Percentiles rank a stretch among this genome's conserved stretches.
These are phyloP conservation scores for Plenodomus tracheiphilus DNA, from an alignment of 2,329 filamentous ascomycete species.

Conservation along the genomic window DNA sequence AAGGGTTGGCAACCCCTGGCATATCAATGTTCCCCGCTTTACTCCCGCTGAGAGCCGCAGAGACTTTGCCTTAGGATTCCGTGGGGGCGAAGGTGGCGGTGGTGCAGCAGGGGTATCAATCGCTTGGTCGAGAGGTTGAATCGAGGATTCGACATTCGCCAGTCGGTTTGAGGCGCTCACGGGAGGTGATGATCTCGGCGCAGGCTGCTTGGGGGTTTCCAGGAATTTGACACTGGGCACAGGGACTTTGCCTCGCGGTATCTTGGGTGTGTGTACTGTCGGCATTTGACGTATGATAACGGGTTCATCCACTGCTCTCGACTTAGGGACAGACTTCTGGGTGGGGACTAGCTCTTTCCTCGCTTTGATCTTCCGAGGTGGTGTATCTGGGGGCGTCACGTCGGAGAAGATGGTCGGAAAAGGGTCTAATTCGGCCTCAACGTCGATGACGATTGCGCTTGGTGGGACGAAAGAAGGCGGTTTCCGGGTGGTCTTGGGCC, in stretches of 20 bases:
- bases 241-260: constrained; percentile 30
- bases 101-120: constrained; percentile 6
- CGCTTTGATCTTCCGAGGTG: constrained; percentile 7
- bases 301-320: constrained; percentile 7
- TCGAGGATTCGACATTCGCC: constrained; percentile 34
- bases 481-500: constrained; percentile 23
- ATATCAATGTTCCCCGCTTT: constrained; percentile 49
- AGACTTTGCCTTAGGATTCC: constrained; percentile 35
- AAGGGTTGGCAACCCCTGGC: constrained; percentile 41
- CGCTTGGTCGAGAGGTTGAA: constrained; percentile 13
- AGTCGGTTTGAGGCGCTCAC: constrained; percentile 45
- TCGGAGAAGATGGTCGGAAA: constrained; percentile 22
- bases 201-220: constrained; percentile 28
- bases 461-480: constrained; percentile 20
- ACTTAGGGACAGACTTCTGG: background rate
- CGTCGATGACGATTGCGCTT: constrained; percentile 38
- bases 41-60: constrained; percentile 45
- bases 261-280: constrained; percentile 19
- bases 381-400: constrained; percentile 28
- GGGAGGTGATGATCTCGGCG: constrained; percentile 40
- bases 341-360: background rate
- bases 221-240: constrained; percentile 26
- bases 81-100: constrained; percentile 19
- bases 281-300: constrained; percentile 1
- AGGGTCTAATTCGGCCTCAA: constrained; percentile 41